Percentiles rank a stretch among this genome's conserved stretches.
Evolutionary conservation across 208 protist species (phyloP).

Genomic region (Acanthamoeba sp.): DNA sequence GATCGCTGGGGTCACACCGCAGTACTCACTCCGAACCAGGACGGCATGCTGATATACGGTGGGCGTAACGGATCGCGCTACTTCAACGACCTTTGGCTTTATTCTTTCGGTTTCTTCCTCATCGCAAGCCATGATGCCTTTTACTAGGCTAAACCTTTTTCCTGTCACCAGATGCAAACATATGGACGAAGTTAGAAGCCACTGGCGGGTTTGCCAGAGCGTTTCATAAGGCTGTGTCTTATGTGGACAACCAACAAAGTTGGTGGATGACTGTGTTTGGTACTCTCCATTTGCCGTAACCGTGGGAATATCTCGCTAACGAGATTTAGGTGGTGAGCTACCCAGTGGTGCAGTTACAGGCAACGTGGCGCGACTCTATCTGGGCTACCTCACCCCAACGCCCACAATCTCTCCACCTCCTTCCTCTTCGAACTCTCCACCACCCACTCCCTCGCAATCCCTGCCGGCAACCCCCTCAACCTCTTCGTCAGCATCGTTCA

Average conservation of each 20-base stretch:
- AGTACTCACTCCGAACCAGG: background rate
- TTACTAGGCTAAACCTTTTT: too few species aligned
- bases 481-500: background rate
- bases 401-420: background rate
- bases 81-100: background rate
- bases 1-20: background rate
- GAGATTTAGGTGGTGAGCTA: background rate
- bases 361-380: background rate
- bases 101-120: background rate
- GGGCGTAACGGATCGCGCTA: background rate
- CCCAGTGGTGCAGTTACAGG: background rate
- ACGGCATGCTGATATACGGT: background rate
- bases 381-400: background rate
- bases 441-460: background rate
- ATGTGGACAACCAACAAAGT: background rate
- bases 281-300: background rate
- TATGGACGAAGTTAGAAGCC: background rate
- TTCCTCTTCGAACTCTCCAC: background rate
- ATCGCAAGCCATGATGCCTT: background rate
- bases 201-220: background rate
- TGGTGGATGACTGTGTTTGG: background rate
- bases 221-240: background rate
- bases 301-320: background rate
- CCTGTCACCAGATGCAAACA: background rate
- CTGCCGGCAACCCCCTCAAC: background rate